Evolutionary conservation across 805 yeast species (phyloP), one percentile per base, ranked within the genome.

Genomic region (Yarrowia sp.): DNA sequence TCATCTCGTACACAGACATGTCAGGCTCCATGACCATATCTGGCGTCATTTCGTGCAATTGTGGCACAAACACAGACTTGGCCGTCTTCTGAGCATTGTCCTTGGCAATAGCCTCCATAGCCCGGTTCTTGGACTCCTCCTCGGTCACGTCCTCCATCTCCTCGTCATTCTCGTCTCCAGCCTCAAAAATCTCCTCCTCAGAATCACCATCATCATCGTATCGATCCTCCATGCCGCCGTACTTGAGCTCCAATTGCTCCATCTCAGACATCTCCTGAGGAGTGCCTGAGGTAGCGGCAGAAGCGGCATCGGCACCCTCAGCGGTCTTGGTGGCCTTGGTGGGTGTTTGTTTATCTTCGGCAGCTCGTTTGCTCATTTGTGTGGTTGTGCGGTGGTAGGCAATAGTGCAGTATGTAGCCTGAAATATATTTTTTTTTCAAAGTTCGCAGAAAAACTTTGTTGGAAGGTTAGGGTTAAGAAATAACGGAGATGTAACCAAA

Each of bases 11-110:
- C 2, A 93, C 97, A 8, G 92, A 80, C 50, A 97, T 97, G 77
- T 95, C 99, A 1, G 98, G 97, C 78, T 93, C 98, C 73, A 95
- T 81, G 11, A 89, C 96, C 79, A 95, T 98, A 78, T 91, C 96
- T 1, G 96, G 96, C 0, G 97, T 98, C 69, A 95, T 97, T 71
- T 84, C 86, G 32, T 95, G 87, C 77, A 86, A 83, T 74, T 92
- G 96, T 18, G 99, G 98, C 69, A 95, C 80, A 77, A 90, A 95
- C 48, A 93, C 78, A 10, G 69, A 64, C 65, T 77, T 78, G 13
- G 75, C 71, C 32, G 73, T 72, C 36, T 73, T 78, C 76, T 44
- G 22, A 9, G 65, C 72, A 4, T 69, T 75, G 33, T 71, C 78
- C 38, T 66, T 69, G 31, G 42, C 57, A 36, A 69, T 70, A 10